Conservation (phyloP, 2,329 filamentous ascomycete species). For the Boeremia lycopersici region DNA sequence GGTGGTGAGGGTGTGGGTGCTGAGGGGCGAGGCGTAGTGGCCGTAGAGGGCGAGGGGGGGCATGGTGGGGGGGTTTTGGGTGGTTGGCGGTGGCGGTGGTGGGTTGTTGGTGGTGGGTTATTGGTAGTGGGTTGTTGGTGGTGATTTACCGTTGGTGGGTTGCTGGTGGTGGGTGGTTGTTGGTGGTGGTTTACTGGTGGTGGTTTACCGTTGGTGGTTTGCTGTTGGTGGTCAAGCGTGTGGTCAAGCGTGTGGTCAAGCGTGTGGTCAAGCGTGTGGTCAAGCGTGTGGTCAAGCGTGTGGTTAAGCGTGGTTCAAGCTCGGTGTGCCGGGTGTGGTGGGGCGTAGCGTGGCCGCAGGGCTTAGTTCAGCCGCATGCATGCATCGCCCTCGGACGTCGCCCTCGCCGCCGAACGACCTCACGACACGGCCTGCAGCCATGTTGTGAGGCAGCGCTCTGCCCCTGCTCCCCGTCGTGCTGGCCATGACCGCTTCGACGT, state of each 20-base stretch:
- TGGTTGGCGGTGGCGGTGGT: background rate
- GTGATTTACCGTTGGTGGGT: no score
- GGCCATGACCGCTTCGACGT: conserved; percentile 14
- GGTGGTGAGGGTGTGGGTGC: conserved; percentile 27
- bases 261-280: no score
- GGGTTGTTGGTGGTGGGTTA: background rate
- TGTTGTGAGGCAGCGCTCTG: background rate
- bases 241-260: no score
- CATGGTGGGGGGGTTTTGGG: conserved; percentile 23
- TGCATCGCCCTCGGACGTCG: conserved; percentile 7
- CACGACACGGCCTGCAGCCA: background rate
- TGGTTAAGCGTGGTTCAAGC: background rate
- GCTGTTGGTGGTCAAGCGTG: no score
- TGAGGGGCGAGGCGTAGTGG: conserved; percentile 61
- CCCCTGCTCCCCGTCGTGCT: conserved; percentile 7
- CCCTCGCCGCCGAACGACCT: background rate
- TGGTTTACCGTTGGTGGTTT: no score
- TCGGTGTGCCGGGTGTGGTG: conserved; percentile 4
- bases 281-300: no score
- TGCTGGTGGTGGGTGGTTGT: background rate
- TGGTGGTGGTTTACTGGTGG: background rate
- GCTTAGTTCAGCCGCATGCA: conserved; percentile 6
- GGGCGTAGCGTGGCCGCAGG: background rate
- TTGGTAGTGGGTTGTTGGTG: background rate
- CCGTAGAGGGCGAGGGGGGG: conserved; percentile 47